These are phyloP conservation scores for Phytophthora europaea DNA, from an alignment of 352 stramenopile species.

Conservation along the genomic window DNA sequence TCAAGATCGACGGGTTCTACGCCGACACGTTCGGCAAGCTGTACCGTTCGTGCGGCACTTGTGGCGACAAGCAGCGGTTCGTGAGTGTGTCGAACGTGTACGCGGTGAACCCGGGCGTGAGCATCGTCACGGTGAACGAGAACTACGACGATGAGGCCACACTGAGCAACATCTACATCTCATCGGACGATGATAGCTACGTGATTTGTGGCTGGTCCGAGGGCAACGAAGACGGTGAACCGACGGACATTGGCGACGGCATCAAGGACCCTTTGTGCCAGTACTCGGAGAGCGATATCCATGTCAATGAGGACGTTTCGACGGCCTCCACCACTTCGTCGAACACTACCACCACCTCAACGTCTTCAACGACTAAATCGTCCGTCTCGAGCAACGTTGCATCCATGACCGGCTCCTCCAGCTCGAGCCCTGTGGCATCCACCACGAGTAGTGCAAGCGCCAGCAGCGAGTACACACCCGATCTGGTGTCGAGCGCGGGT, in stretches of 20 bases:
- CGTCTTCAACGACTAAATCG: neutral
- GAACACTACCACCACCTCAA: slow-evolving; percentile 13
- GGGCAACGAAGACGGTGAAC: slow-evolving; percentile 38
- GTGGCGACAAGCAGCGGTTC: slow-evolving; percentile 47
- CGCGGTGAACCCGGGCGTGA: slow-evolving; percentile 48
- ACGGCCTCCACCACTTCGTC: slow-evolving; percentile 18
- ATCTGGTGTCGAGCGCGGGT: slow-evolving; percentile 16
- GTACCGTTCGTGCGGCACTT: slow-evolving; percentile 55
- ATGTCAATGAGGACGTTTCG: slow-evolving; percentile 33
- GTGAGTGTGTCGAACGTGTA: slow-evolving; percentile 57
- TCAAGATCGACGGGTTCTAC: slow-evolving; percentile 60
- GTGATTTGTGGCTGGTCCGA: slow-evolving; percentile 43
- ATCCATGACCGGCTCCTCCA: slow-evolving; percentile 7
- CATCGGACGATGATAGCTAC: slow-evolving; percentile 33
- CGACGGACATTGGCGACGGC: slow-evolving; percentile 45
- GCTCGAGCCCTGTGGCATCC: slow-evolving; percentile 12
- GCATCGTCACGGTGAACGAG: slow-evolving; percentile 53
- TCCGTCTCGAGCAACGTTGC: slow-evolving; percentile 8
- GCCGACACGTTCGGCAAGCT: slow-evolving; percentile 58
- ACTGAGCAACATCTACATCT: slow-evolving; percentile 53
- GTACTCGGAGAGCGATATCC: slow-evolving; percentile 47
- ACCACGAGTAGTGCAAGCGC: slow-evolving; percentile 13
- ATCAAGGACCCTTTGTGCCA: slow-evolving; percentile 44
- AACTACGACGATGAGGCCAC: slow-evolving; percentile 52
- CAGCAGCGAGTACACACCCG: slow-evolving; percentile 10